Evolutionary conservation across 2,329 filamentous ascomycete genomes (phyloP).

Genomic region (Calonectria crousiana): DNA sequence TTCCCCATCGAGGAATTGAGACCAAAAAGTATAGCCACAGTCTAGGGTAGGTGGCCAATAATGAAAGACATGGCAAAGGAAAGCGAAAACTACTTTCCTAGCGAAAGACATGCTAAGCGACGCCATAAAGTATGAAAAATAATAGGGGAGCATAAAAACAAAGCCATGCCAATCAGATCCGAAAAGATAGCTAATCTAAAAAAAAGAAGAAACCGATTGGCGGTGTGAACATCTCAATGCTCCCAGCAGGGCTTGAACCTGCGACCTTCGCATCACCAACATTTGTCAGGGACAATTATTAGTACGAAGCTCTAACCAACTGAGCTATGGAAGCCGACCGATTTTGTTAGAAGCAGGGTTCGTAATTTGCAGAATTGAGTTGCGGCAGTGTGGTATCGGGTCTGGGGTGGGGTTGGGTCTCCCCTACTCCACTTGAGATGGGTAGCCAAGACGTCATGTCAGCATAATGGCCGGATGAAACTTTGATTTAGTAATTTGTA

Average conservation of each 20-base stretch:
- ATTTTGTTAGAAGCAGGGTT: conserved; percentile 12
- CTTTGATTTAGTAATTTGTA: not conserved
- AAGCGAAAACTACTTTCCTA: not conserved
- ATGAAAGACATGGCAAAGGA: not conserved
- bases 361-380: not conserved
- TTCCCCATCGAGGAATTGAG: not conserved
- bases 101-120: not conserved
- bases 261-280: conserved; percentile 43
- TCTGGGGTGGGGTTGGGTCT: not conserved
- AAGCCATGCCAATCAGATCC: not conserved
- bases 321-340: conserved; percentile 45
- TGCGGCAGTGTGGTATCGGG: not conserved
- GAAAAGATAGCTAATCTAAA: too few species aligned
- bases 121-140: not conserved
- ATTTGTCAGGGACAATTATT: conserved; percentile 39
- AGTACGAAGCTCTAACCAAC: conserved; percentile 48
- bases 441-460: not conserved
- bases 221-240: conserved; percentile 33
- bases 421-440: not conserved
- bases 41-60: not conserved
- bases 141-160: not conserved
- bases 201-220: conserved; percentile 29
- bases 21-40: too few species aligned
- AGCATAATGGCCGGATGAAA: not conserved
- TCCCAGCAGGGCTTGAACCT: conserved; percentile 47